Percentiles rank a stretch among this genome's conserved stretches.
Evolutionary conservation across 768 basidiomycete species (phyloP).

Genomic region (Porphyrellus cyaneotinctus): DNA sequence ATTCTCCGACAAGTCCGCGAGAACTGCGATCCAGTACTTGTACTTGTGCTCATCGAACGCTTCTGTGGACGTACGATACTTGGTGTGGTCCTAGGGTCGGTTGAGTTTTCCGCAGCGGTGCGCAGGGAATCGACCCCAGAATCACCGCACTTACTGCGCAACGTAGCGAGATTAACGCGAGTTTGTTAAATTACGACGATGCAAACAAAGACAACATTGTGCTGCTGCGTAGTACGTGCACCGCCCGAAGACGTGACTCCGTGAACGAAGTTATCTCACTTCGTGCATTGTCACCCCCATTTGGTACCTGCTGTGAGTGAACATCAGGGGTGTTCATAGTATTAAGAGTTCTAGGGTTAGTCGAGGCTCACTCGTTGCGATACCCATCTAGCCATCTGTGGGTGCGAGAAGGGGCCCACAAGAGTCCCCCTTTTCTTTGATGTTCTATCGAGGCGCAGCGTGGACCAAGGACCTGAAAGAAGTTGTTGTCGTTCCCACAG

Average conservation of each 20-base stretch:
- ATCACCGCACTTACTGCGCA: no score
- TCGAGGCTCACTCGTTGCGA: neutral
- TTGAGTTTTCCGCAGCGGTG: no score
- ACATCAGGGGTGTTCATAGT: neutral
- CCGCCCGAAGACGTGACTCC: no score
- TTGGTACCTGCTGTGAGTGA: conserved; percentile 12
- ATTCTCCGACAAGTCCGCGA: conserved; percentile 12
- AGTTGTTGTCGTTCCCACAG: no score
- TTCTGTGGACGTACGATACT: neutral
- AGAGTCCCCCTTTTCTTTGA: neutral
- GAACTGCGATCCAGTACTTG: neutral
- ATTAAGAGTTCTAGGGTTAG: neutral
- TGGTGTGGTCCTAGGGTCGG: neutral
- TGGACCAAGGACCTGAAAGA: neutral
- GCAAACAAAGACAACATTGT: neutral
- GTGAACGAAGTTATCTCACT: neutral
- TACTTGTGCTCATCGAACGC: neutral
- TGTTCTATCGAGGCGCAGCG: neutral
- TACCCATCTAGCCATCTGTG: conserved; percentile 1
- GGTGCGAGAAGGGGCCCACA: neutral
- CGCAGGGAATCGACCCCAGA: no score
- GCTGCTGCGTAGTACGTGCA: neutral
- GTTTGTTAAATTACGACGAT: neutral
- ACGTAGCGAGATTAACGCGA: no score
- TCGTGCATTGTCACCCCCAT: neutral